These are phyloP conservation scores for Collybia sordida DNA, from an alignment of 768 basidiomycete species.

Conservation along the genomic window DNA sequence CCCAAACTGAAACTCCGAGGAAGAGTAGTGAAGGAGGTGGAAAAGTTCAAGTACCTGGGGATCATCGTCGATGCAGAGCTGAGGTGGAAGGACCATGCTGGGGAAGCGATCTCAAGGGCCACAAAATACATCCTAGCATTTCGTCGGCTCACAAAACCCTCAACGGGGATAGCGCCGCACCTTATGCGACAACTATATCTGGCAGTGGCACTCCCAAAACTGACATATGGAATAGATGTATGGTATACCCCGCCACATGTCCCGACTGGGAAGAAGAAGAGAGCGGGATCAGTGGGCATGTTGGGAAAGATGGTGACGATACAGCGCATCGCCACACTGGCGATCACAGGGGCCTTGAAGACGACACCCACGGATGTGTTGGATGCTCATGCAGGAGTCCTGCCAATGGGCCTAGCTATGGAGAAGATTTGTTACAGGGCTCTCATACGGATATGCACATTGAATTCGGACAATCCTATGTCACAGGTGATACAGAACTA, in stretches of 20 bases:
- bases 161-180: slow-evolving; percentile 10
- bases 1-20: slow-evolving; percentile 5
- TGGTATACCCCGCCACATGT: slow-evolving; percentile 1
- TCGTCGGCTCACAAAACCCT: neutral
- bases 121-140: slow-evolving; percentile 1
- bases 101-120: slow-evolving; percentile 12
- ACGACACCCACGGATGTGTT: slow-evolving; percentile 6
- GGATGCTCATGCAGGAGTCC: slow-evolving; percentile 4
- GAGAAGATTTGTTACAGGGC: slow-evolving; percentile 6
- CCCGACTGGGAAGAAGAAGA: neutral
- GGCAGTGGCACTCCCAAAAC: slow-evolving; percentile 21
- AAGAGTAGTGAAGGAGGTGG: slow-evolving; percentile 7
- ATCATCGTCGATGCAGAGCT: slow-evolving; percentile 27
- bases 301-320: neutral
- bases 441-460: slow-evolving; percentile 3
- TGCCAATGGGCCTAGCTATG: slow-evolving; percentile 5
- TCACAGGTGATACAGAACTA: too few species aligned
- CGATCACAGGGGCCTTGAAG: slow-evolving; percentile 9
- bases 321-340: slow-evolving; percentile 3
- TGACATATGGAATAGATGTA: slow-evolving; percentile 20
- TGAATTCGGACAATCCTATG: slow-evolving; percentile 12
- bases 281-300: neutral
- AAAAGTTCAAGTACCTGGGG: slow-evolving; percentile 25
- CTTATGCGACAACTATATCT: slow-evolving; percentile 23
- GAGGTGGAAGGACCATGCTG: slow-evolving; percentile 11